phyloP scores from a whole-genome alignment of 2,329 filamentous ascomycete genomes.

The Aspergillus neotritici region DNA sequence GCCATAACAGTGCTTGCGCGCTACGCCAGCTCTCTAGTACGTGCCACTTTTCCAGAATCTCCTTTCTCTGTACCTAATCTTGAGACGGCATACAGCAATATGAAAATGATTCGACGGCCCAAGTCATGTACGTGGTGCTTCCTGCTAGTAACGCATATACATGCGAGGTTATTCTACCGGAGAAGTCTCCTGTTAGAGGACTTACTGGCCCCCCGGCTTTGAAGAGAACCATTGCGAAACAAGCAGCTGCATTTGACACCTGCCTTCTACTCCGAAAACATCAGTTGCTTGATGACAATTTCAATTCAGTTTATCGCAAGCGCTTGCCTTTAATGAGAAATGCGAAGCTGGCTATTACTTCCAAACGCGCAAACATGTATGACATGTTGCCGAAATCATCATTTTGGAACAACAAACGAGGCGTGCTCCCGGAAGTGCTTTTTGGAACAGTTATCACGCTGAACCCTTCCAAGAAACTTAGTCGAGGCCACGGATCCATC shows the following conservation, averaged over 20 bases:
- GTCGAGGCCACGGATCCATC: conserved; percentile 57
- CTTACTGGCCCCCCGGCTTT: conserved; percentile 57
- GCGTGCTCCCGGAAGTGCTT: conserved; percentile 47
- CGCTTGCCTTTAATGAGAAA: conserved; percentile 78
- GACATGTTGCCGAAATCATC: conserved; percentile 71
- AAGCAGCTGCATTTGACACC: conserved; percentile 79
- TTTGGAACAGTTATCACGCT: conserved; percentile 61
- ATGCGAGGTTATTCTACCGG: conserved; percentile 75
- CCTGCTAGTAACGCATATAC: conserved; percentile 55
- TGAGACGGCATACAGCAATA: conserved; percentile 32
- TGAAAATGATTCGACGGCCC: conserved; percentile 44
- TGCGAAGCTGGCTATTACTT: conserved; percentile 72
- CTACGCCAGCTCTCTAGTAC: conserved; percentile 64
- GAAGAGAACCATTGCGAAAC: conserved; percentile 75
- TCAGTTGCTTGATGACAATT: conserved; percentile 64
- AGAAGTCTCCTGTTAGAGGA: conserved; percentile 64
- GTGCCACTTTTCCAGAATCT: conserved; percentile 6
- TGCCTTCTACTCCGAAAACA: conserved; percentile 64
- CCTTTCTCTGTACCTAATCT: not conserved
- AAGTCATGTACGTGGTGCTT: conserved; percentile 58
- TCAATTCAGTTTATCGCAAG: conserved; percentile 68
- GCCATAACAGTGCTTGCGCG: conserved; percentile 66
- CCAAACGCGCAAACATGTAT: conserved; percentile 69
- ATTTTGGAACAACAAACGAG: conserved; percentile 57
- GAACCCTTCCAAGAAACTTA: conserved; percentile 50